Conservation (phyloP, 352 stramenopile species). For the Lagenidium sp. region DNA sequence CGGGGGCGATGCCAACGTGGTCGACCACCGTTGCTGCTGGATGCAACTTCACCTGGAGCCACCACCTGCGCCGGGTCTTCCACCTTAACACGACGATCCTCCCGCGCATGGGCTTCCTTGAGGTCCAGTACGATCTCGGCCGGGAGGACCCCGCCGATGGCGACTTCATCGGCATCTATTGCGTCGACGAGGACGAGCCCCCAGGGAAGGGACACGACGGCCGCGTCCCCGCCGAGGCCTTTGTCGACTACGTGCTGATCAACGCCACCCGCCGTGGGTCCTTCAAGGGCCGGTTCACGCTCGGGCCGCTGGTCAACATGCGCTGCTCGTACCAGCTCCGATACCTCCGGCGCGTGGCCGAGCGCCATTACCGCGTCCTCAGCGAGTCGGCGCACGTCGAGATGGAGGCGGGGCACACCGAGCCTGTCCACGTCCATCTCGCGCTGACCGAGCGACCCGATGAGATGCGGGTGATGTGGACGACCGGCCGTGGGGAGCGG, state of each 20-base stretch:
- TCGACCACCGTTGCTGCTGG: too few species aligned
- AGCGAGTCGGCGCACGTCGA: conserved; percentile 18
- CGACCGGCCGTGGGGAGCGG: conserved; percentile 9
- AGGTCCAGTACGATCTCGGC: conserved; percentile 11
- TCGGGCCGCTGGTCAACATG: conserved; percentile 41
- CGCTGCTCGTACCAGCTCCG: conserved; percentile 35
- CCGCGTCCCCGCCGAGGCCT: conserved; percentile 3
- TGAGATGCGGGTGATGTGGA: conserved; percentile 35
- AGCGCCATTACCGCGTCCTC: conserved; percentile 11
- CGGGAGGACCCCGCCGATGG: background rate
- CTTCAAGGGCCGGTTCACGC: conserved; percentile 9
- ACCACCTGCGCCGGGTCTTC: conserved; percentile 1
- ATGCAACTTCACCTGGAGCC: conserved; percentile 12
- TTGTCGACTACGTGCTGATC: conserved; percentile 21
- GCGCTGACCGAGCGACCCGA: conserved; percentile 15
- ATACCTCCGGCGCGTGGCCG: conserved; percentile 12
- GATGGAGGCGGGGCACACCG: conserved; percentile 14
- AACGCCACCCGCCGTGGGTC: conserved; percentile 2
- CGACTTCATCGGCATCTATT: conserved; percentile 32
- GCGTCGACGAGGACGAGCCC: conserved; percentile 18
- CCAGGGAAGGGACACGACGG: too few species aligned
- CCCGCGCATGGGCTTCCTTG: conserved; percentile 13
- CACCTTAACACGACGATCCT: conserved; percentile 28
- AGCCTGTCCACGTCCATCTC: conserved; percentile 28
- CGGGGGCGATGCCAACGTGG: too few species aligned